These are phyloP conservation scores for Chrysosporium keratinophilum DNA, from an alignment of 2,329 filamentous ascomycete genomes.

Conservation along the genomic window DNA sequence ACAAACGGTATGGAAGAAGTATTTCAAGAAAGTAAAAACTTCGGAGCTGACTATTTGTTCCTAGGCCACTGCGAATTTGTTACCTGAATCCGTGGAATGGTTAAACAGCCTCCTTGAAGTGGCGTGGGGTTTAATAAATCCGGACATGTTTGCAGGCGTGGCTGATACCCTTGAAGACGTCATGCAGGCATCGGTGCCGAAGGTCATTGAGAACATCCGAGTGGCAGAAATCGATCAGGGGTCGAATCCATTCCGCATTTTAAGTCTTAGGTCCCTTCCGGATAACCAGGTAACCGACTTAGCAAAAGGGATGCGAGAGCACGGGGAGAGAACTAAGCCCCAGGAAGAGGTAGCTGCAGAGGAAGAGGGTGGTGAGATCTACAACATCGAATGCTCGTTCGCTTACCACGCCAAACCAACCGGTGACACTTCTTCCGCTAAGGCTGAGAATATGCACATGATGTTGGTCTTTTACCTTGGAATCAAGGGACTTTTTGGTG, in stretches of 20 bases:
- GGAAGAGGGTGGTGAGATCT: conserved; percentile 82
- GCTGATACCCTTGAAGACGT: conserved; percentile 93
- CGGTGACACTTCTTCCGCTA: conserved; percentile 59
- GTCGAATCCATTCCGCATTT: conserved; percentile 75
- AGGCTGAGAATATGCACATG: conserved; percentile 95
- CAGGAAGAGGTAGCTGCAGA: conserved; percentile 78
- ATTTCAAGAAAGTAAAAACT: neutral
- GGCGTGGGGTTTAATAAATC: conserved; percentile 85
- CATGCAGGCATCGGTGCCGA: conserved; percentile 90
- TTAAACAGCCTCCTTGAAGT: conserved; percentile 80
- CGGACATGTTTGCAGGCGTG: conserved; percentile 83
- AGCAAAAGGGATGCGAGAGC: conserved; percentile 66
- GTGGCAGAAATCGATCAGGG: conserved; percentile 94
- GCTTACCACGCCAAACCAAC: conserved; percentile 82
- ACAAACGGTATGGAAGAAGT: conserved; percentile 50
- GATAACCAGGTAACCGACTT: conserved; percentile 71
- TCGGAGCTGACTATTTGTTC: neutral
- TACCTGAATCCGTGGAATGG: conserved; percentile 92
- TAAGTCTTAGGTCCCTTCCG: conserved; percentile 76
- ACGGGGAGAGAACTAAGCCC: conserved; percentile 72
- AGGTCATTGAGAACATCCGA: conserved; percentile 84
- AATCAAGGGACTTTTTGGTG: conserved; percentile 75
- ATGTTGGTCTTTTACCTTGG: conserved; percentile 89
- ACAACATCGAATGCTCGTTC: conserved; percentile 83
- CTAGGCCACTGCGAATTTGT: conserved; percentile 69